Conservation (phyloP, 305 asterid species). For the Plantago coronopus region DNA sequence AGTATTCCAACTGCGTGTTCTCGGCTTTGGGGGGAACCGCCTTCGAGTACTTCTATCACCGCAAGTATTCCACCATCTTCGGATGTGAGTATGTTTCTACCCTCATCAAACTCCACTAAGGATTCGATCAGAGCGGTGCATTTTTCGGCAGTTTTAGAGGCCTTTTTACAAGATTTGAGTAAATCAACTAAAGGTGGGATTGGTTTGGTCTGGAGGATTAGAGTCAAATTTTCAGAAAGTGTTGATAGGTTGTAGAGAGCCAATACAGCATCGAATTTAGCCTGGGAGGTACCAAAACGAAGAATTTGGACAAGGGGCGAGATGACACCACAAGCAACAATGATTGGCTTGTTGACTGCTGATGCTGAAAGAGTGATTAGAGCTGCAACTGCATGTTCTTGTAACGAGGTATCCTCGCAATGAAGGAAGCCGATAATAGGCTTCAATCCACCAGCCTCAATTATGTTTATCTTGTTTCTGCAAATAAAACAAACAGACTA, state of each 20-base stretch:
- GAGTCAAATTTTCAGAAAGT: slow-evolving; percentile 44
- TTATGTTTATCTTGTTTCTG: slow-evolving; percentile 80
- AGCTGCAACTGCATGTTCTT: slow-evolving; percentile 77
- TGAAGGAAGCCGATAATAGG: slow-evolving; percentile 71
- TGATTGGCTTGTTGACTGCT: slow-evolving; percentile 71
- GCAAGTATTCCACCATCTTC: slow-evolving; percentile 90
- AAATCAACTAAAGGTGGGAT: slow-evolving; percentile 53
- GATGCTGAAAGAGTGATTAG: slow-evolving; percentile 87
- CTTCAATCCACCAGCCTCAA: slow-evolving; percentile 70
- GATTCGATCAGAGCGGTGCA: slow-evolving; percentile 70
- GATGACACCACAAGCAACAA: slow-evolving; percentile 69
- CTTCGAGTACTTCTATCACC: slow-evolving; percentile 78
- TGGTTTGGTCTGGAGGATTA: slow-evolving; percentile 57
- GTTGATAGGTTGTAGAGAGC: slow-evolving; percentile 90
- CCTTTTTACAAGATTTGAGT: slow-evolving; percentile 47
- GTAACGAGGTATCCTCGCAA: slow-evolving; percentile 47
- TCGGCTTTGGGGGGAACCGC: slow-evolving; percentile 73
- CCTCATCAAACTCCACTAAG: slow-evolving; percentile 65
- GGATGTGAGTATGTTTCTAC: slow-evolving; percentile 53
- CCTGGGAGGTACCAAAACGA: slow-evolving; percentile 47
- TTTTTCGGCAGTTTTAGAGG: slow-evolving; percentile 67
- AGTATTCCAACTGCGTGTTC: slow-evolving; percentile 89
- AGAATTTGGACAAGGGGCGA: slow-evolving; percentile 69
- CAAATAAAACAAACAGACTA: slow-evolving; percentile 12
- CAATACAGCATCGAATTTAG: slow-evolving; percentile 73